Conservation (phyloP, 371 early-diverging fungal species). For the Apophysomyces ossiformis region DNA sequence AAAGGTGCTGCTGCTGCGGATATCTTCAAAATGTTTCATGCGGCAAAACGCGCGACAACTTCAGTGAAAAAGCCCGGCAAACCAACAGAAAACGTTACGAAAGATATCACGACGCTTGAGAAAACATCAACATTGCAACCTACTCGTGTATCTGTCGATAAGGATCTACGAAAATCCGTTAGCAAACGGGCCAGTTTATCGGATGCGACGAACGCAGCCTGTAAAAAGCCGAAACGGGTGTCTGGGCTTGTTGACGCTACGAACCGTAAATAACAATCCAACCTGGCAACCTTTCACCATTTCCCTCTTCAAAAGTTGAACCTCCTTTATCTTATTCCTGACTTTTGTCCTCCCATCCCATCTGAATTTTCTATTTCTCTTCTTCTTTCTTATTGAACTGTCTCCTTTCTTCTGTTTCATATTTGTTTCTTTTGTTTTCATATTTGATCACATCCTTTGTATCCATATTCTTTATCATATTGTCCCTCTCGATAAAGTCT, state of each 20-base stretch:
- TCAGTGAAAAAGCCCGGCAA: background rate
- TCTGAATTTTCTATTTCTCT: background rate
- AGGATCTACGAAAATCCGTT: background rate
- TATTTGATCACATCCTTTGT: background rate
- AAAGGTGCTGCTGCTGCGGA: background rate
- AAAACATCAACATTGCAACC: constrained; percentile 5
- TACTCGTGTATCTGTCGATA: background rate
- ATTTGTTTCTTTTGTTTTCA: background rate
- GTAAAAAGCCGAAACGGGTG: background rate
- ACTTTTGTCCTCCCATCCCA: background rate
- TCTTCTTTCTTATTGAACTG: background rate
- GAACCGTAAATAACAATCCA: background rate
- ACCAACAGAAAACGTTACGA: background rate
- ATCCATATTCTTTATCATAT: constrained; percentile 9
- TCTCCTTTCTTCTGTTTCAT: background rate
- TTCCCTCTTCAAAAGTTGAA: background rate
- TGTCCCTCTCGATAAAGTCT: constrained; percentile 1
- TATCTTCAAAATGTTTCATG: constrained; percentile 5
- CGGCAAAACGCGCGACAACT: background rate
- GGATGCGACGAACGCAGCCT: constrained; percentile 3
- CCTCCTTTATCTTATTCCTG: background rate
- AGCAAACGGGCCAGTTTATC: background rate
- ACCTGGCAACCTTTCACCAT: background rate
- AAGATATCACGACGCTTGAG: background rate
- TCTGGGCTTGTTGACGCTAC: background rate